These are phyloP conservation scores for Lachancea lanzarotensis DNA, from an alignment of 805 yeast genomes.

Conservation along the genomic window DNA sequence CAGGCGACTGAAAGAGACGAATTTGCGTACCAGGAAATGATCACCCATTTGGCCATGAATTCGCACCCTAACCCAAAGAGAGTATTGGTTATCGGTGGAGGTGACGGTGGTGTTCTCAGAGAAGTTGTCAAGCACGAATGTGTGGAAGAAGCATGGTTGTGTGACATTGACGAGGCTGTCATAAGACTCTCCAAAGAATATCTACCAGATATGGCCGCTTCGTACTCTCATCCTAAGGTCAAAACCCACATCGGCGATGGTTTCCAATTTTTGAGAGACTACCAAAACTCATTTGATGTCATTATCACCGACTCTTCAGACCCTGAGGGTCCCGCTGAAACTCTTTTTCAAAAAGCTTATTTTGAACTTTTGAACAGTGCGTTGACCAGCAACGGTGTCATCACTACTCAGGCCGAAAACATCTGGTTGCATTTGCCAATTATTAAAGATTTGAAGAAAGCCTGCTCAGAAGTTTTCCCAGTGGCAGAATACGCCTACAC, in stretches of 20 bases:
- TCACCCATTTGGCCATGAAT: constrained; percentile 85
- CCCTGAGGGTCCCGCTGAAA: constrained; percentile 97
- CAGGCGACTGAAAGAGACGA: constrained; percentile 98
- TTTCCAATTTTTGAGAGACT: constrained; percentile 84
- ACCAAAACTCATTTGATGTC: constrained; percentile 84
- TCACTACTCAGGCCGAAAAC: constrained; percentile 90
- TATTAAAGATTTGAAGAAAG: constrained; percentile 73
- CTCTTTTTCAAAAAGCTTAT: constrained; percentile 87
- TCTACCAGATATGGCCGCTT: constrained; percentile 80
- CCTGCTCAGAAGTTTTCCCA: constrained; percentile 82
- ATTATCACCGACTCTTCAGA: constrained; percentile 96
- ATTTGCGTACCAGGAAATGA: constrained; percentile 97
- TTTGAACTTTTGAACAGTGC: constrained; percentile 79
- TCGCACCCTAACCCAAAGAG: constrained; percentile 91
- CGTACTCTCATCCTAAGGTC: constrained; percentile 83
- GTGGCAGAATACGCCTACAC: constrained; percentile 87
- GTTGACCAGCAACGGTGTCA: constrained; percentile 88
- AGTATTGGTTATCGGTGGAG: constrained; percentile 95
- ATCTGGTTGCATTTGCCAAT: constrained; percentile 88
- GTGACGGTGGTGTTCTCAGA: constrained; percentile 97
- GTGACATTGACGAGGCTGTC: constrained; percentile 94
- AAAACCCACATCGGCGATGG: constrained; percentile 93
- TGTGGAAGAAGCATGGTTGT: constrained; percentile 83
- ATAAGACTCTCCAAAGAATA: constrained; percentile 79
- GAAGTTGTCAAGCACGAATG: constrained; percentile 84